Base-by-base conservation (phyloP, 306 rosid species). In the Dryas alaskensis region DNA sequence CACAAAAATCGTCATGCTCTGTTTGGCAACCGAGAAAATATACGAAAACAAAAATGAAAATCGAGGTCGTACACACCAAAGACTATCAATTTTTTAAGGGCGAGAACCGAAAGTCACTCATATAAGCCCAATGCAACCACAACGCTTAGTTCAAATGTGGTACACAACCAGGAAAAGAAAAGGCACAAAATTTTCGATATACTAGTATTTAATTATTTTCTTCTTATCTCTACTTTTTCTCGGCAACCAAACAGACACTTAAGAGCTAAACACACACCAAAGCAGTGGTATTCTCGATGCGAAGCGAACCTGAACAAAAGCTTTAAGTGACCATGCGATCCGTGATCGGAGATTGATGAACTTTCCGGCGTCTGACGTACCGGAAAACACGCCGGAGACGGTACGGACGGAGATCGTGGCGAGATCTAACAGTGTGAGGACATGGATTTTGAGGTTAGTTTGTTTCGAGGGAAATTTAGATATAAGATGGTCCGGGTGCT, bases 341-440 rank as follows among this genome's bases (percentile, higher is more conserved):
- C 27, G 47, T 42, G 49, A 55, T 6, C 65, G 51, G 68, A 37
- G 16, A 43, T 8, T 2, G 40, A 22, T 43, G n/a, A 62, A 37
- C 13, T 59, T 63, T 8, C 78, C 69, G 71, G 60, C 67, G 7
- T 39, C 19, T 1, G 9, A 6, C 48, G 5, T 40, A 61, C 74
- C 69, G 74, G 67, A 42, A 70, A 70, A 39, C 8, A 25, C 53
- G 74, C 70, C 79, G 69, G 78, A 60, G 46, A 71, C 14, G 50
- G 85, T 70, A 72, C 47, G 57, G 73, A 45, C 31, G 72, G 43
- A 8, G 75, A 45, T 70, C 50, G 70, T 19, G 50, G 76, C 51
- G 84, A 86, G 84, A 86, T 88, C 87, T 74, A 60, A 37, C 25
- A 8, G 52, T 42, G 5, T 11, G 72, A 25, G 17, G 48, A 17